phyloP scores from a whole-genome alignment of 179 eudicot genomes.

The Beta corolliflora region DNA sequence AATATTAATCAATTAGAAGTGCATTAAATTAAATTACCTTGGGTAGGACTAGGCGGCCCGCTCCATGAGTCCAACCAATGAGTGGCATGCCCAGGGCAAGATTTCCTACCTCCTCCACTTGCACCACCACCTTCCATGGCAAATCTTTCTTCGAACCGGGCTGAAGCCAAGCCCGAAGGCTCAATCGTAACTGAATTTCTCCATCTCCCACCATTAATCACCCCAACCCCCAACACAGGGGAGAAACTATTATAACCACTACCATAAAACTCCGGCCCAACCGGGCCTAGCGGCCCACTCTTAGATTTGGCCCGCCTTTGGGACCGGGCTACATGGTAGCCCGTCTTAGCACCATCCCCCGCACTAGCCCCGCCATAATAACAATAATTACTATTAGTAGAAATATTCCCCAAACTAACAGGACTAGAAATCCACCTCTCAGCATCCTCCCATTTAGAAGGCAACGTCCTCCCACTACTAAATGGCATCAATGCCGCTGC shows the following conservation, averaged over 20 bases:
- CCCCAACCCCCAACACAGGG: slow-evolving; percentile 41
- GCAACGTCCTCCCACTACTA: slow-evolving; percentile 48
- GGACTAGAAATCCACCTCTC: slow-evolving; percentile 71
- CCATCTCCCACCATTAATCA: slow-evolving; percentile 30
- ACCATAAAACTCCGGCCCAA: slow-evolving; percentile 15
- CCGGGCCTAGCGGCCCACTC: slow-evolving; percentile 56
- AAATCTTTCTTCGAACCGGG: slow-evolving; percentile 15
- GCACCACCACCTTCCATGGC: not conserved
- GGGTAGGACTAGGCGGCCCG: slow-evolving; percentile 27
- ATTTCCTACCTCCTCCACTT: slow-evolving; percentile 27
- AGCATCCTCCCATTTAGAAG: slow-evolving; percentile 68
- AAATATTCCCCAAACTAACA: slow-evolving; percentile 25
- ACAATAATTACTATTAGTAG: slow-evolving; percentile 16
- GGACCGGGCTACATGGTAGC: not conserved
- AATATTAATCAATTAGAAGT: not conserved
- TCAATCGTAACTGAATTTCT: slow-evolving; percentile 32
- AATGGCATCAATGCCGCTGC: slow-evolving; percentile 48
- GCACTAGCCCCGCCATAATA: slow-evolving; percentile 21
- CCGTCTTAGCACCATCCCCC: not conserved
- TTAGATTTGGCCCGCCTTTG: slow-evolving; percentile 48
- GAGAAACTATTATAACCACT: slow-evolving; percentile 23
- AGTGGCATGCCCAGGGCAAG: slow-evolving; percentile 23
- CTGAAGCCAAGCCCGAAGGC: slow-evolving; percentile 14
- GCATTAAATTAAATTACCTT: not conserved
- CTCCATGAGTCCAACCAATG: slow-evolving; percentile 37